A percentile compares a stretch with the other conserved stretches of the same genome.
These are phyloP conservation scores for Metschnikowia drakensbergensis DNA, from an alignment of 805 yeast species.

Conservation along the genomic window DNA sequence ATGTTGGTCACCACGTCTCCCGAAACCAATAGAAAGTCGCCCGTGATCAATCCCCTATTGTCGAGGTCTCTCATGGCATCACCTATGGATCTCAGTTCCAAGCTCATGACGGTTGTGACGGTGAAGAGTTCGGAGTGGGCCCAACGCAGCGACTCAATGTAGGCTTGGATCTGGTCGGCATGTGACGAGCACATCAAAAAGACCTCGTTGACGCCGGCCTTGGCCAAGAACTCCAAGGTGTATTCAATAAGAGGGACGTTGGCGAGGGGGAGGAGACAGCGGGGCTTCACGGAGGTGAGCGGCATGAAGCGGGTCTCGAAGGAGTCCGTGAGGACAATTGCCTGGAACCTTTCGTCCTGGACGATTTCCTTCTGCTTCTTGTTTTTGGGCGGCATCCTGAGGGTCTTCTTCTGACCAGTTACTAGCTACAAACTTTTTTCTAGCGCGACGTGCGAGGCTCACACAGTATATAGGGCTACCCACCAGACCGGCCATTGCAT, in stretches of 20 bases:
- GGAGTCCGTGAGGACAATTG: constrained; percentile 91
- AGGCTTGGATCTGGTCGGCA: constrained; percentile 81
- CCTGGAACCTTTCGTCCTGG: constrained; percentile 78
- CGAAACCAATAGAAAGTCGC: constrained; percentile 84
- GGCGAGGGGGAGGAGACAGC: constrained; percentile 89
- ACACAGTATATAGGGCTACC: background rate
- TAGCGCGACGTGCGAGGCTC: constrained; percentile 5
- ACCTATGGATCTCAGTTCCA: constrained; percentile 89
- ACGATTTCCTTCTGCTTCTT: constrained; percentile 56
- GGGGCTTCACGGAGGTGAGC: constrained; percentile 74
- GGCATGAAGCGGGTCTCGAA: constrained; percentile 93
- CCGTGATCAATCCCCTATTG: constrained; percentile 80
- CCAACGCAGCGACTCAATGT: constrained; percentile 76
- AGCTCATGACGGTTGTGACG: constrained; percentile 72
- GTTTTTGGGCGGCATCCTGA: constrained; percentile 42
- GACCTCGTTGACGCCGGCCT: constrained; percentile 86
- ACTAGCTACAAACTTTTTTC: constrained; percentile 3
- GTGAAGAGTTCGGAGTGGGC: constrained; percentile 72
- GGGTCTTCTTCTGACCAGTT: background rate
- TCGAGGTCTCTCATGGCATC: constrained; percentile 97
- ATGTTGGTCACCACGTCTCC: constrained; percentile 96
- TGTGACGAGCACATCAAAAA: constrained; percentile 87
- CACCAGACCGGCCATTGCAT: background rate
- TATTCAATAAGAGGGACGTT: constrained; percentile 93
- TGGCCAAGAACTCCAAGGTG: constrained; percentile 89